A percentile compares a stretch with the other conserved stretches of the same genome.
Evolutionary conservation across 2,329 filamentous ascomycete species (phyloP).

Genomic region (Claviceps sp.): DNA sequence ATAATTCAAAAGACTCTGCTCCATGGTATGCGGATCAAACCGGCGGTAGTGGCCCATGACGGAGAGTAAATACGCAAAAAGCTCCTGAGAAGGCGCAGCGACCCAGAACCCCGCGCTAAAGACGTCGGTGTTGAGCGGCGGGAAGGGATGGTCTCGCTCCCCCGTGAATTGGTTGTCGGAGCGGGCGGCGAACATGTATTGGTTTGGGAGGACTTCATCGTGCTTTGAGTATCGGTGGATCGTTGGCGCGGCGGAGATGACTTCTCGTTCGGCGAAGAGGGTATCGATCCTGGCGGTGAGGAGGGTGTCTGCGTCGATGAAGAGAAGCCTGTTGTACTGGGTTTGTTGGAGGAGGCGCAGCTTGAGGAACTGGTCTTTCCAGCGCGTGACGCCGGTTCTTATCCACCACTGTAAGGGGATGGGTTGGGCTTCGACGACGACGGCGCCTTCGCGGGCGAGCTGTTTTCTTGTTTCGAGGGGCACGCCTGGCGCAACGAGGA

Average conservation of each 20-base stretch:
- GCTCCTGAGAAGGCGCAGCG: constrained; percentile 20
- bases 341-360: constrained; percentile 27
- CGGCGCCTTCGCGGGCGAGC: background rate
- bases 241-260: background rate
- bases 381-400: constrained; percentile 21
- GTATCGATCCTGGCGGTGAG: constrained; percentile 21
- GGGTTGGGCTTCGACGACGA: constrained; percentile 11
- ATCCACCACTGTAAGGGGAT: constrained; percentile 19
- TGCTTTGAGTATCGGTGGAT: constrained; percentile 20
- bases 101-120: constrained; percentile 30
- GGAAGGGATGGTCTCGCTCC: constrained; percentile 21
- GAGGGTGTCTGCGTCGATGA: constrained; percentile 29
- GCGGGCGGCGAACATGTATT: constrained; percentile 20
- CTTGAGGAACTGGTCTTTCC: constrained; percentile 30
- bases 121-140: constrained; percentile 16
- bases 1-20: constrained; percentile 31
- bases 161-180: constrained; percentile 19
- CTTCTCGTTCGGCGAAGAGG: background rate
- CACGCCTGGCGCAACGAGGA: background rate
- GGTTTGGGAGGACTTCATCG: constrained; percentile 17
- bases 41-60: constrained; percentile 20
- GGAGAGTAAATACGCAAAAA: constrained; percentile 25
- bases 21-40: constrained; percentile 25
- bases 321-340: constrained; percentile 27
- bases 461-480: background rate